Evolutionary conservation across 2,329 filamentous ascomycete genomes (phyloP), one percentile per base, ranked within the genome.

Genomic region (Verticillium albo-atrum): DNA sequence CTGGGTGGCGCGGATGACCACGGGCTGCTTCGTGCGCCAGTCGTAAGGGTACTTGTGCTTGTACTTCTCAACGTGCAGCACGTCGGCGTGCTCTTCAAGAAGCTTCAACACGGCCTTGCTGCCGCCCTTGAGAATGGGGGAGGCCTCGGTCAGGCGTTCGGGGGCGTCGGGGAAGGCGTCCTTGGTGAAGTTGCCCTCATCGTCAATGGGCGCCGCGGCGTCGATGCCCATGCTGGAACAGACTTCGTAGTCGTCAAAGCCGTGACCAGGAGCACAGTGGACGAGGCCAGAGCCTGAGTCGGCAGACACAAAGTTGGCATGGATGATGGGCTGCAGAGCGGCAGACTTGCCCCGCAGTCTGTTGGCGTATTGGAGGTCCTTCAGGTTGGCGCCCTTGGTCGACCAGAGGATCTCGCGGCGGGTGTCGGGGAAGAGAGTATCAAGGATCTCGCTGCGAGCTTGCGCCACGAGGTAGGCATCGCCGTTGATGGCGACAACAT

Each of bases 41-140:
- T 99, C 95, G 66, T 98, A 97, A 0, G 95, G 95, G 71, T 98
- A 98, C 73, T 97, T 98, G 79, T 99, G 95, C 57, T 82, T 82
- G 70, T 94, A 89, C 59, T 80, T 81, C 66, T 96, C 89, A 4
- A 83, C 83, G 42, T 82, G 81, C 47, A 97, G 76, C 3, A 98
- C 82, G 61, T 86, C 78, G 28, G 55, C 55, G n/a, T 57, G 55
- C 0, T 82, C 77, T 27, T 80, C 76, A 2, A 97, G 78, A 56
- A 95, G 79, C 1, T 87, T 79, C 34, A 98, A 73, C 1, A 97
- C 88, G 3, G 84, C 83, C 55, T 81, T 76, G 35, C 86, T 86
- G 47, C 92, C 93, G 9, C 86, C 84, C 20, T 83, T 82, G 32
- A 92, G 79, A 9, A 96, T 92, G 0, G 85, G 79, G 52, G 91